A percentile compares a stretch with the other conserved stretches of the same genome.
These are phyloP conservation scores for Linum usitatissimum DNA, from an alignment of 345 rosid genomes.

Conservation along the genomic window DNA sequence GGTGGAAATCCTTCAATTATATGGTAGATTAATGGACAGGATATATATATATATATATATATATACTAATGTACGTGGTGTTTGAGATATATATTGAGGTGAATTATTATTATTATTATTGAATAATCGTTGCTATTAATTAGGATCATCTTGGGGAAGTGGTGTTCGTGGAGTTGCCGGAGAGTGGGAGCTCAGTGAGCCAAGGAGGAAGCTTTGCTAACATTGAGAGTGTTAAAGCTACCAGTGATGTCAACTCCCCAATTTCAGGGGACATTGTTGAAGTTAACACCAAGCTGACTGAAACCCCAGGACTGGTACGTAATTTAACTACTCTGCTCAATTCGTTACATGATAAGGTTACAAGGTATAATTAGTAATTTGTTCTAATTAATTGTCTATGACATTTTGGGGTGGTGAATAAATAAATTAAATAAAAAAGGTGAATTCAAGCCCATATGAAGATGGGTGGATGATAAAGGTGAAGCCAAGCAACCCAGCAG, in stretches of 20 bases:
- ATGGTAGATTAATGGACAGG: too few relatives aligned
- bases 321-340: background rate
- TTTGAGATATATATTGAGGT: background rate
- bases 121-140: background rate
- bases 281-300: slow-evolving; percentile 62
- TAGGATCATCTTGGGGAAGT: slow-evolving; percentile 94
- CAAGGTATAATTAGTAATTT: background rate
- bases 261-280: slow-evolving; percentile 78
- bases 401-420: background rate
- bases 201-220: slow-evolving; percentile 71
- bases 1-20: too few relatives aligned
- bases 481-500: slow-evolving; percentile 73
- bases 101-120: too few relatives aligned
- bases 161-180: slow-evolving; percentile 87
- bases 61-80: too few relatives aligned
- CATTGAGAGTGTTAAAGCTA: slow-evolving; percentile 92
- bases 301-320: slow-evolving; percentile 73
- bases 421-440: too few relatives aligned
- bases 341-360: background rate
- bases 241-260: slow-evolving; percentile 84
- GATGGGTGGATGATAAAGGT: slow-evolving; percentile 97
- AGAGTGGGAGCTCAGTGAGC: slow-evolving; percentile 36
- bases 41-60: too few relatives aligned
- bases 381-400: background rate
- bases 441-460: slow-evolving; percentile 80